Evolutionary conservation across 305 asterid genomes (phyloP).

Genomic region (Rubia tinctorum): DNA sequence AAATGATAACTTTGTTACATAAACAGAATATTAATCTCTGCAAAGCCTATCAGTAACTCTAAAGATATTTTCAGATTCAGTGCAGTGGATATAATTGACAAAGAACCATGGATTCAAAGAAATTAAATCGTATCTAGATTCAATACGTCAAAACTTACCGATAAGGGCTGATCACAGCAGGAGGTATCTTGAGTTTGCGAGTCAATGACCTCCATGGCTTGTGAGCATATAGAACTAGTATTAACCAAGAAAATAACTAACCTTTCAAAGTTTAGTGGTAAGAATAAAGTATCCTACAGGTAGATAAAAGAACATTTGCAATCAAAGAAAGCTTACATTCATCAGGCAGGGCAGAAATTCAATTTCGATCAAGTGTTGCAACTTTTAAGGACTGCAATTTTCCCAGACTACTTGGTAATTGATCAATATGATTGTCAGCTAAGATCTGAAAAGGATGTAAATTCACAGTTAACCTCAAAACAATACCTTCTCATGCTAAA

Average conservation of each 20-base stretch:
- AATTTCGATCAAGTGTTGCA: conserved; percentile 78
- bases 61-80: no score
- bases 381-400: conserved; percentile 82
- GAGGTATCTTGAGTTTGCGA: no score
- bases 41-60: no score
- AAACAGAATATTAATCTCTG: no score
- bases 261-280: conserved; percentile 5
- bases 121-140: no score
- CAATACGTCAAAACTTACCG: no score
- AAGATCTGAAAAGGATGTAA: conserved; percentile 52
- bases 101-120: no score
- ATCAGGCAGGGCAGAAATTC: conserved; percentile 75
- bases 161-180: no score
- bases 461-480: neutral
- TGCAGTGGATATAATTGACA: no score
- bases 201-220: no score
- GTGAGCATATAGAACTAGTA: conserved; percentile 31
- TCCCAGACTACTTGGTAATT: conserved; percentile 84
- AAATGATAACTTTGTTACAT: no score
- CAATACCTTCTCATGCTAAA: neutral
- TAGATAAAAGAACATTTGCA: conserved; percentile 14
- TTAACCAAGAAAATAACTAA: conserved; percentile 13
- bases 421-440: conserved; percentile 71
- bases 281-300: conserved; percentile 11
- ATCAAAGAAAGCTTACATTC: conserved; percentile 59